Percentiles rank a stretch among this genome's conserved stretches.
Evolutionary conservation across 2,329 filamentous ascomycete species (phyloP).

Genomic region (Fusarium papillatum): DNA sequence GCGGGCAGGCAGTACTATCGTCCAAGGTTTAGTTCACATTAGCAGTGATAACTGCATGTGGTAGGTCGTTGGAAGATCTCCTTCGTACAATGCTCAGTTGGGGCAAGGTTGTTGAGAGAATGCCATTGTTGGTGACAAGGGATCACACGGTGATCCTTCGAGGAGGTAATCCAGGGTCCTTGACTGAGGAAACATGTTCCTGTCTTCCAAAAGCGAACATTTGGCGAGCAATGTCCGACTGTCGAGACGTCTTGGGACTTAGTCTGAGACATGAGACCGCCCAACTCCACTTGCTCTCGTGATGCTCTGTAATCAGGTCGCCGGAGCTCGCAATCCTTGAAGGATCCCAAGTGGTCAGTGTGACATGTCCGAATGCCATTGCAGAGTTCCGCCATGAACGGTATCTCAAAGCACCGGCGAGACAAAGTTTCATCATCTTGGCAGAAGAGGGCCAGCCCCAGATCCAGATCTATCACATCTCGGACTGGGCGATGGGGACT

Average conservation of each 20-base stretch:
- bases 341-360: not conserved
- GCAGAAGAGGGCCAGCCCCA: not conserved
- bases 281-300: not conserved
- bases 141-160: not conserved
- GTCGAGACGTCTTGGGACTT: not conserved
- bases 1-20: not conserved
- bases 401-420: not conserved
- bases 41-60: constrained; percentile 1
- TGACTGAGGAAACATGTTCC: not conserved
- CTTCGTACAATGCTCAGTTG: not conserved
- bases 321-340: not conserved
- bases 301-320: not conserved
- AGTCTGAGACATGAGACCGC: not conserved
- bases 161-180: not conserved
- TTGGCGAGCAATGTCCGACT: not conserved
- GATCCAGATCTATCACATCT: constrained; percentile 14
- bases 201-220: not conserved
- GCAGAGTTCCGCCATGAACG: constrained; percentile 17
- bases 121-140: constrained; percentile 3
- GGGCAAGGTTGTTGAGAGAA: constrained; percentile 10
- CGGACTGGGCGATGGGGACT: not conserved
- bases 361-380: constrained; percentile 2
- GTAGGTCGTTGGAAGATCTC: constrained; percentile 2
- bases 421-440: constrained; percentile 10
- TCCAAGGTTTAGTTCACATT: constrained; percentile 1